A percentile compares a stretch with the other conserved stretches of the same genome.
phyloP scores from a whole-genome alignment of 139 green algal species.

The Micromonas pusilla region DNA sequence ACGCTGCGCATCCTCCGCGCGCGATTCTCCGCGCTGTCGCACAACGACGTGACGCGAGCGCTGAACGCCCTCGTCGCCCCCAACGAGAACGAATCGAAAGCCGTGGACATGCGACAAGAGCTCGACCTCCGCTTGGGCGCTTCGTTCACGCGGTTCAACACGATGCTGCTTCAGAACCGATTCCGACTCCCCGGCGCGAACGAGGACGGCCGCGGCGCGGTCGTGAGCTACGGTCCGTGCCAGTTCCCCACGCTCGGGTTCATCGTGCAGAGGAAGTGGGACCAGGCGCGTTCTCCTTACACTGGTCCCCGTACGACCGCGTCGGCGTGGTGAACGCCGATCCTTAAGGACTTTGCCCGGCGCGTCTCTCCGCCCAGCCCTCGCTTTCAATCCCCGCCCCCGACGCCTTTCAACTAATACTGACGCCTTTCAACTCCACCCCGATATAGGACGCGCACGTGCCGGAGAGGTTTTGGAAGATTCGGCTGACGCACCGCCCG shows the following conservation, averaged over 20 bases:
- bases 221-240: constrained; percentile 67
- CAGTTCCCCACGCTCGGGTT: constrained; percentile 93
- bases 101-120: constrained; percentile 85
- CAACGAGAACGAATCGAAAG: constrained; percentile 67
- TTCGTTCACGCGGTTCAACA: constrained; percentile 94
- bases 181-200: neutral
- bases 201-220: constrained; percentile 30
- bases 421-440: too few species aligned
- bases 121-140: constrained; percentile 93
- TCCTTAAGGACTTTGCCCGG: too few species aligned
- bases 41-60: constrained; percentile 2
- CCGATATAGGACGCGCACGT: constrained; percentile 84
- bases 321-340: too few species aligned
- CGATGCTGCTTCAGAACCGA: constrained; percentile 84
- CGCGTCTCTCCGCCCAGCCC: too few species aligned
- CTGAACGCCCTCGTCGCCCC: constrained; percentile 39
- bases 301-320: too few species aligned
- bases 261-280: constrained; percentile 91
- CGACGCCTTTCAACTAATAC: too few species aligned
- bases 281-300: too few species aligned
- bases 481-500: constrained; percentile 41
- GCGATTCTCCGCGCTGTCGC: constrained; percentile 70
- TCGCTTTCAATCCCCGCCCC: too few species aligned
- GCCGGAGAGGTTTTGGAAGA: constrained; percentile 86
- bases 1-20: constrained; percentile 53